Evolutionary conservation across 305 asterid genomes (phyloP), one percentile per base, ranked within the genome.

Genomic region (Solanum chacoense): DNA sequence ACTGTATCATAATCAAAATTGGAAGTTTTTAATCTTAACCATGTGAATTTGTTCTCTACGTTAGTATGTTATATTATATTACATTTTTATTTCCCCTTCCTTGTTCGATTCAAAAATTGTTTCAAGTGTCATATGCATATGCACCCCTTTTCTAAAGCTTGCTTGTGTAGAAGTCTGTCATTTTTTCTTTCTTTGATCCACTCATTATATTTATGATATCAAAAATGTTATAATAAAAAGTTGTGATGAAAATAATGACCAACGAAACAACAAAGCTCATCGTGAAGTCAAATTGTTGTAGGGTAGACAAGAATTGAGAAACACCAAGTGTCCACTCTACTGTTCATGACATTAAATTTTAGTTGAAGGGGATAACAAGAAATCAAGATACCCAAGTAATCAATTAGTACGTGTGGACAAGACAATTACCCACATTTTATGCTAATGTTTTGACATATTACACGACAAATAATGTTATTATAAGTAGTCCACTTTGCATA

Each of bases 261-360:
- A 11, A 69, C 0, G 6, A 26, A 24, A 5, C 10, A 37, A 35
- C n/a, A 6, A 36, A 12, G 11, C n/a, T 24, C 32, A 40, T 40
- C 14, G 35, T 79, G 67, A 79, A 26, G 85, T 40, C 85, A 80
- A 80, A 80, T 36, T 24, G 35, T 0, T 40, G 65, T 79, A 40
- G 85, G 85, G 85, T 26, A 28, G 26, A 40, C 36, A 79, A 40
- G 85, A 80, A 80, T 24, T 80, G 35, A 80, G 85, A 80, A 40
- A 80, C 26, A 40, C 85, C 85, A 79, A 12, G 67, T 79, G 85
- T 26, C 85, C 85, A 79, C 1, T 40, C 20, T 4, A 40, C 67
- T 26, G 0, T 79, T 24, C 65, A 79, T 79, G 36, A 1, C 14
- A 40, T 78, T 78, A 78, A 24, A 79, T 13, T 79, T 35, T 2